Percentiles rank a stretch among this genome's conserved stretches.
These are phyloP conservation scores for Aspergillus coremiiformis DNA, from an alignment of 495 filamentous ascomycete species.

Conservation along the genomic window DNA sequence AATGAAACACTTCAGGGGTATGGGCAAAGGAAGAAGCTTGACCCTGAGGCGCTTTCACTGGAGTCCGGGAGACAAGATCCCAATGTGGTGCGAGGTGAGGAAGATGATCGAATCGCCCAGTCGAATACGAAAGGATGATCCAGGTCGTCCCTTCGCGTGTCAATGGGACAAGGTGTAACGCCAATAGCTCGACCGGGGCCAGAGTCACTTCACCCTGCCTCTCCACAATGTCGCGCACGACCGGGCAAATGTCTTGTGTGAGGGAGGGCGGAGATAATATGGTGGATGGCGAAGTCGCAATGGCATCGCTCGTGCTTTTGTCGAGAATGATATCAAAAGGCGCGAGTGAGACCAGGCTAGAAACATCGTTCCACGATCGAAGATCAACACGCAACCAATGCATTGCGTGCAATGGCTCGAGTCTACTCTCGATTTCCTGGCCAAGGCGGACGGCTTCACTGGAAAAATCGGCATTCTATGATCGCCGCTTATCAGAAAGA, in stretches of 20 bases:
- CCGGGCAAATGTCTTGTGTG: constrained; percentile 17
- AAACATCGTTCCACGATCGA: constrained; percentile 30
- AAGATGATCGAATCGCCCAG: constrained; percentile 28
- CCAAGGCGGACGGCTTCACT: constrained; percentile 36
- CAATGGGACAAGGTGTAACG: constrained; percentile 30
- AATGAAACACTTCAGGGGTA: constrained; percentile 35
- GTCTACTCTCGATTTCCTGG: constrained; percentile 17
- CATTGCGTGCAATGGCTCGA: constrained; percentile 22
- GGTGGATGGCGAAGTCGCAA: constrained; percentile 25
- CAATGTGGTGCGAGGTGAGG: constrained; percentile 22
- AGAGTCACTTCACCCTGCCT: constrained; percentile 7
- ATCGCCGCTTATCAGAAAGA: not conserved
- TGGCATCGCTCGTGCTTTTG: constrained; percentile 41
- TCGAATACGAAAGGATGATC: constrained; percentile 35
- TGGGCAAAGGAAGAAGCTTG: constrained; percentile 23
- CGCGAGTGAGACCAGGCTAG: constrained; percentile 15
- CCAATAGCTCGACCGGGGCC: constrained; percentile 33
- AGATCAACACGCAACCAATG: constrained; percentile 32
- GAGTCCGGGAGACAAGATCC: constrained; percentile 26
- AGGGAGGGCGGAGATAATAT: constrained; percentile 9
- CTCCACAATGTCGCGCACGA: constrained; percentile 13
- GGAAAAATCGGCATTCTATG: constrained; percentile 40
- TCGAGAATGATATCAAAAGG: constrained; percentile 37
- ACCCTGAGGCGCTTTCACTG: constrained; percentile 34
- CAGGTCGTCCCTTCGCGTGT: constrained; percentile 26